These are phyloP conservation scores for Thelonectria olida DNA, from an alignment of 2,329 filamentous ascomycete genomes.

Conservation along the genomic window DNA sequence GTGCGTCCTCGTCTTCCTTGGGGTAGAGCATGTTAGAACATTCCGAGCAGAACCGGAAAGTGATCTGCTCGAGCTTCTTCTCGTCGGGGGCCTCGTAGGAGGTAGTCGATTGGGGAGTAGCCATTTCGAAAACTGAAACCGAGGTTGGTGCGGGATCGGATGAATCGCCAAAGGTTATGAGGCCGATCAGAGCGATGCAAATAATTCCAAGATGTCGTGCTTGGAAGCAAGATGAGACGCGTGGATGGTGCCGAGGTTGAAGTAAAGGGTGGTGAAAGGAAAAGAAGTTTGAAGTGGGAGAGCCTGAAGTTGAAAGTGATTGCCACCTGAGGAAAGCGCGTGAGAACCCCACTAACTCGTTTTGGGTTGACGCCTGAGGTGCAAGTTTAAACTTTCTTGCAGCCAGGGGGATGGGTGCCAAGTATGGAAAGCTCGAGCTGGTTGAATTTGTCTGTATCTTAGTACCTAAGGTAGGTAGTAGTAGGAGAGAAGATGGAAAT, in stretches of 20 bases:
- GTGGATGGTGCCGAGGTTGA: slow-evolving; percentile 20
- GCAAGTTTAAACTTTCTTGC: no score
- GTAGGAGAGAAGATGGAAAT: no score
- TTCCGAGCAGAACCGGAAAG: slow-evolving; percentile 97
- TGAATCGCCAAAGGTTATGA: slow-evolving; percentile 6
- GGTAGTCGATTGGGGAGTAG: slow-evolving; percentile 63
- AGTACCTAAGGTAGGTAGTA: no score
- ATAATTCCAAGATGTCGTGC: slow-evolving; percentile 4
- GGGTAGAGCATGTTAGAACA: slow-evolving; percentile 99
- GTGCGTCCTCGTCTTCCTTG: slow-evolving; percentile 87
- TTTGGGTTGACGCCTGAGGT: no score
- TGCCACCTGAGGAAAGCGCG: no score
- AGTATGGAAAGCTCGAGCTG: no score
- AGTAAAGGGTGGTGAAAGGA: slow-evolving; percentile 19
- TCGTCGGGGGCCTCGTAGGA: slow-evolving; percentile 54
- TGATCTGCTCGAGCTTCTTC: slow-evolving; percentile 79
- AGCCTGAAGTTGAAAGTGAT: no score
- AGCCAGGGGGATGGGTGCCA: no score
- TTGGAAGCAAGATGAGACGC: slow-evolving; percentile 23
- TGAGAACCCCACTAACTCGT: no score
- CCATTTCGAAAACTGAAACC: slow-evolving; percentile 49
- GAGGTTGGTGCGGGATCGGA: slow-evolving; percentile 1
- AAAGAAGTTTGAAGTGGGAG: slow-evolving; percentile 8
- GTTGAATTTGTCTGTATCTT: no score
- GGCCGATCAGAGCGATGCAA: not conserved